Percentiles rank a stretch among this genome's conserved stretches.
Conservation (phyloP, 345 rosid species). For the Euphorbia lathyris region DNA sequence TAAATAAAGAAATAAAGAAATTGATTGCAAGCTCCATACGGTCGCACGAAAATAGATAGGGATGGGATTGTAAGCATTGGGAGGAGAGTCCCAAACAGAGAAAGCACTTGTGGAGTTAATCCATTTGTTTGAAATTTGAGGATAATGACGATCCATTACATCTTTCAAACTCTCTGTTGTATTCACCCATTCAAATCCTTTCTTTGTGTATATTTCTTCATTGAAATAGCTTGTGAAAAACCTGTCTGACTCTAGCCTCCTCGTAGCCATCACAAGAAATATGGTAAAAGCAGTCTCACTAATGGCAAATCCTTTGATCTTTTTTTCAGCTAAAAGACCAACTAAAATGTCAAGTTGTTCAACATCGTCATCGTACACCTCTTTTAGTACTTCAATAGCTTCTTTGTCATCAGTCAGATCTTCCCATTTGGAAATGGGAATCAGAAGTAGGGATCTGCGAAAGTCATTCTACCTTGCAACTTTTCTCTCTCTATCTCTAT, state of each 20-base stretch:
- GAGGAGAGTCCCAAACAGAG: constrained; percentile 57
- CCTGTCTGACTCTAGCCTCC: constrained; percentile 61
- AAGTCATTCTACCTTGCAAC: constrained; percentile 56
- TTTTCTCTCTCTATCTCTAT: constrained; percentile 63
- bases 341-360: constrained; percentile 54
- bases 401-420: constrained; percentile 54
- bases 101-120: constrained; percentile 60
- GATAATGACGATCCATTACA: constrained; percentile 52
- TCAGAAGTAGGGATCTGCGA: constrained; percentile 38
- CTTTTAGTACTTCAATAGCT: constrained; percentile 32
- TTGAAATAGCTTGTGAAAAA: constrained; percentile 56
- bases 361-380: constrained; percentile 50
- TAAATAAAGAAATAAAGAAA: too few relatives aligned
- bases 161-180: constrained; percentile 46
- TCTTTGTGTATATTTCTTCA: constrained; percentile 46
- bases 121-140: constrained; percentile 44
- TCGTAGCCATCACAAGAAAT: constrained; percentile 50
- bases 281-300: constrained; percentile 59
- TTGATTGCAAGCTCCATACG: too few relatives aligned
- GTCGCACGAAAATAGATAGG: constrained; percentile 50
- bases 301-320: constrained; percentile 60
- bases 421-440: constrained; percentile 57
- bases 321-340: constrained; percentile 66
- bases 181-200: constrained; percentile 59
- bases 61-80: constrained; percentile 21